Conservation (phyloP, 2,329 filamentous ascomycete species). For the Delphinella strobiligena region DNA sequence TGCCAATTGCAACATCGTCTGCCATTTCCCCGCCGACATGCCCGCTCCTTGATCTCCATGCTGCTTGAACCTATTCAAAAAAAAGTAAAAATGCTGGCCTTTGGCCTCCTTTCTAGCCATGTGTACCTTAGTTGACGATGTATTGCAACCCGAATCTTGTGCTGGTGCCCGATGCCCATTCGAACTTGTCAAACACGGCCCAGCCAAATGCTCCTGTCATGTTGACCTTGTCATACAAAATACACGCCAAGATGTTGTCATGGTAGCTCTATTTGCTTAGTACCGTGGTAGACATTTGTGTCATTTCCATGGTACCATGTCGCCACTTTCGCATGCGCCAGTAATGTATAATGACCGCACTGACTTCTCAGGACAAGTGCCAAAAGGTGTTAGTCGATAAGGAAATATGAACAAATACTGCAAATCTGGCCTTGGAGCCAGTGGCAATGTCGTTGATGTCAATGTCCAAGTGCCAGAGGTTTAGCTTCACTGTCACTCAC, state of each 20-base stretch:
- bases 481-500: too few species aligned
- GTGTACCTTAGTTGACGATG: slow-evolving; percentile 25
- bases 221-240: slow-evolving; percentile 22
- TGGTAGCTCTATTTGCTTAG: slow-evolving; percentile 35
- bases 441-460: slow-evolving; percentile 20
- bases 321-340: slow-evolving; percentile 26
- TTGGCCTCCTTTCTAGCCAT: slow-evolving; percentile 23
- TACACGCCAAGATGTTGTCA: slow-evolving; percentile 21
- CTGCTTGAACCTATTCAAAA: slow-evolving; percentile 21
- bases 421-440: slow-evolving; percentile 13
- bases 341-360: slow-evolving; percentile 26
- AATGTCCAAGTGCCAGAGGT: too few species aligned
- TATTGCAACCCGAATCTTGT: slow-evolving; percentile 25
- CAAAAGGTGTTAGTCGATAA: too few species aligned
- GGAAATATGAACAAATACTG: too few species aligned
- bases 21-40: too few species aligned
- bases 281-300: slow-evolving; percentile 47
- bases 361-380: too few species aligned
- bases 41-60: too few species aligned
- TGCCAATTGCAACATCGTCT: too few species aligned
- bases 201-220: slow-evolving; percentile 22
- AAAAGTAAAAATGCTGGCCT: slow-evolving; percentile 28
- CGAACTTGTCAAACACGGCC: slow-evolving; percentile 25
- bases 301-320: slow-evolving; percentile 25
- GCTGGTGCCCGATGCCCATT: slow-evolving; percentile 23